Percentiles rank a stretch among this genome's conserved stretches.
Conservation (phyloP, 2,329 filamentous ascomycete genomes). For the Thermochaetoides dissita region DNA sequence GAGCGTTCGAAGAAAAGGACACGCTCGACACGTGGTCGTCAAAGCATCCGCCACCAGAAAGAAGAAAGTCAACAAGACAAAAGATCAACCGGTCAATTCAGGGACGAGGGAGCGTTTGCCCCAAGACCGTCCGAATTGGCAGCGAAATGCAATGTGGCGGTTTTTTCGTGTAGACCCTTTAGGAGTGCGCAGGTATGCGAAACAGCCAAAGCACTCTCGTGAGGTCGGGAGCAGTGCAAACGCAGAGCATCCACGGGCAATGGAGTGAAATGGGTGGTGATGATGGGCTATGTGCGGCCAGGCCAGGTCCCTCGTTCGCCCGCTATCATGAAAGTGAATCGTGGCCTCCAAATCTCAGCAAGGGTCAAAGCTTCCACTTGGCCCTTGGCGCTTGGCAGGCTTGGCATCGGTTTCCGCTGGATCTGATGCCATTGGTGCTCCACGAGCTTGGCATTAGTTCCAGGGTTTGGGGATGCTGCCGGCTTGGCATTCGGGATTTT, state of each 20-base stretch:
- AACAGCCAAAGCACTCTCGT: too few relatives aligned
- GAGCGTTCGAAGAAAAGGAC: not conserved
- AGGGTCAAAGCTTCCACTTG: constrained; percentile 14
- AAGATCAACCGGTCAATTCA: not conserved
- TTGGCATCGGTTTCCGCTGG: too few relatives aligned
- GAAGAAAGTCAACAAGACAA: not conserved
- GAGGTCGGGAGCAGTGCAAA: too few relatives aligned
- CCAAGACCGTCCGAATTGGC: too few relatives aligned
- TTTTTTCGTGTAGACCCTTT: constrained; percentile 1
- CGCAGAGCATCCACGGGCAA: not conserved
- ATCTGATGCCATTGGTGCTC: too few relatives aligned
- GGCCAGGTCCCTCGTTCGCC: too few relatives aligned
- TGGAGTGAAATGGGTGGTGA: not conserved
- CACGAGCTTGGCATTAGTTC: too few relatives aligned
- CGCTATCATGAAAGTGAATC: constrained; percentile 16
- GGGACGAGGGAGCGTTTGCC: not conserved
- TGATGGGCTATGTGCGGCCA: too few relatives aligned
- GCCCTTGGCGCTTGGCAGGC: too few relatives aligned
- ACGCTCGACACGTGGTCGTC: not conserved
- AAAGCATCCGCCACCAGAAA: not conserved
- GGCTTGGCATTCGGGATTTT: too few relatives aligned
- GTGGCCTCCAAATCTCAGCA: constrained; percentile 23
- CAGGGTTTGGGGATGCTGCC: too few relatives aligned
- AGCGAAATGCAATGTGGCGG: constrained; percentile 12
- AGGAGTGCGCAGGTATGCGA: too few relatives aligned